Conservation (phyloP, 257 asterid species). For the Vinca minor region DNA sequence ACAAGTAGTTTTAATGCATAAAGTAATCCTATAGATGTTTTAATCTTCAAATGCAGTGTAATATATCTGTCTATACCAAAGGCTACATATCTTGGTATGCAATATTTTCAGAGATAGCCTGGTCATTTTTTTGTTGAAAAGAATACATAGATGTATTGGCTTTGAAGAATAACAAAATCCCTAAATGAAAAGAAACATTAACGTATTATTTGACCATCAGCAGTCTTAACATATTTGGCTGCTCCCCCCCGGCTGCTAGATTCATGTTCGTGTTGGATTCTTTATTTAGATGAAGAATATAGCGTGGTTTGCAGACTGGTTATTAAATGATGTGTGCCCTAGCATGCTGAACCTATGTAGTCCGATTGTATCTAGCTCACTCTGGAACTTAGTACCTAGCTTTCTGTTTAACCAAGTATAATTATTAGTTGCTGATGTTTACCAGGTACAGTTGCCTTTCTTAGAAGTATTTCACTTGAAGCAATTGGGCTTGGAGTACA, state of each 20-base stretch:
- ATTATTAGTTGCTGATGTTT: slow-evolving; percentile 12
- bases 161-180: no score
- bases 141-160: no score
- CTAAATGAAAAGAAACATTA: no score
- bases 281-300: no score
- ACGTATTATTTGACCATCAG: no score
- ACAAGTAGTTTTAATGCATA: neutral
- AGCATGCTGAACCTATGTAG: neutral
- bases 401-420: neutral
- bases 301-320: neutral
- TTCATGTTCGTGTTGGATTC: no score
- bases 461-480: slow-evolving; percentile 86
- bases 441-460: slow-evolving; percentile 83
- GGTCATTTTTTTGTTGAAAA: no score
- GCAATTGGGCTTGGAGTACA: slow-evolving; percentile 96
- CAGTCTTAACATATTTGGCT: no score
- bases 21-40: neutral
- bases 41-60: neutral
- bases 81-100: neutral
- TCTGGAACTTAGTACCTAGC: neutral
- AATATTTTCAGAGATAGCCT: neutral
- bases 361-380: neutral
- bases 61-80: neutral
- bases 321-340: neutral
- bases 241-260: no score